A percentile compares a stretch with the other conserved stretches of the same genome.
These are phyloP conservation scores for Thelonectria olida DNA, from an alignment of 2,329 filamentous ascomycete species.

Conservation along the genomic window DNA sequence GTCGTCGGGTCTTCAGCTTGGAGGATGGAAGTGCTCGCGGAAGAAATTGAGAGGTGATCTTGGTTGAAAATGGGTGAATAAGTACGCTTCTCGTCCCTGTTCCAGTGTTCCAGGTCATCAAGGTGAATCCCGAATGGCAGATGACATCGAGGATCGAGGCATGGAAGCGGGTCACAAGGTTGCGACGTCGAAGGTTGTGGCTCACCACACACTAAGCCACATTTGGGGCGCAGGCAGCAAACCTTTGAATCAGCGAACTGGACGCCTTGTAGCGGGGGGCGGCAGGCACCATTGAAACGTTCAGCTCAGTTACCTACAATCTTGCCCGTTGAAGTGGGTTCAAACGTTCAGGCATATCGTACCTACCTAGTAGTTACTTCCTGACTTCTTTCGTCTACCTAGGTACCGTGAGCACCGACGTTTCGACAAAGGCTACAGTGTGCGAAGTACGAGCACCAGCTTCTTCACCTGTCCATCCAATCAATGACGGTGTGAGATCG, in stretches of 20 bases:
- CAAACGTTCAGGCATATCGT: no score
- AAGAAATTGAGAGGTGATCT: neutral
- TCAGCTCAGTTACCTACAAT: neutral
- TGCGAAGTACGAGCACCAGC: no score
- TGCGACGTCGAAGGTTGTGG: conserved; percentile 30
- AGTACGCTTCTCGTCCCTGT: conserved; percentile 13
- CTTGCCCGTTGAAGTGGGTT: neutral
- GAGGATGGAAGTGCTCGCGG: neutral
- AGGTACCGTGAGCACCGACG: no score
- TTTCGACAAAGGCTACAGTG: no score
- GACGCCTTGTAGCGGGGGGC: no score
- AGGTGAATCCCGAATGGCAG: conserved; percentile 29
- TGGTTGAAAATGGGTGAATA: conserved; percentile 1
- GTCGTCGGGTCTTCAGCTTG: neutral
- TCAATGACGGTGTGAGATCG: no score
- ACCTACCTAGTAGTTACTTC: no score
- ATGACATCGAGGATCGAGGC: conserved; percentile 37
- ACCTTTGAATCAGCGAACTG: conserved; percentile 6
- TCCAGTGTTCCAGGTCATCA: conserved; percentile 10
- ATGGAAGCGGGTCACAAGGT: conserved; percentile 37
- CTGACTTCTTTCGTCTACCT: no score
- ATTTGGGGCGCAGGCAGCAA: conserved; percentile 32
- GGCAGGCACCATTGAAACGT: neutral
- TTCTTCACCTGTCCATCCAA: no score
- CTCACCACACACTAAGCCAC: conserved; percentile 35